Base-by-base conservation (phyloP, 768 basidiomycete species). In the Xerocomus potaroensis region DNA sequence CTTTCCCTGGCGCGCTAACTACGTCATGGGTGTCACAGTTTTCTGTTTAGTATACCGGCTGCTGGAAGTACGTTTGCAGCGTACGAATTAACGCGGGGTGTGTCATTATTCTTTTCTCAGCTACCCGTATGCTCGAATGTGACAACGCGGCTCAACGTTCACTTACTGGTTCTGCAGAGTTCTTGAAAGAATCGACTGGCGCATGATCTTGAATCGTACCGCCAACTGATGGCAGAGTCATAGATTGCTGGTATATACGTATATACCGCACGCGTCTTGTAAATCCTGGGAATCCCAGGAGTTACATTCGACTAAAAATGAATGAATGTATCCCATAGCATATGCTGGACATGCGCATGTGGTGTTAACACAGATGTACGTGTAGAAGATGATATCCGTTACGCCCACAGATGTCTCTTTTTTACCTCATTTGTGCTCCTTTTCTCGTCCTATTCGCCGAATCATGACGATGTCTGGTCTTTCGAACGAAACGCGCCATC, bases 21-120 rank as follows among this genome's bases (percentile, higher is more conserved):
- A n/a, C 27, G 24, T n/a, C 39, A 2, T 18, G 21, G 4, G 30
- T 7, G 5, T 38, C 18, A 49, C 11, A 10, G 3, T 41, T 1
- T 39, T 38, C 3, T 27, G 39, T 15, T 30, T 42, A 91, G 91
- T 66, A 91, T 94, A 58, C 93, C 93, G 12, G 89, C 93, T 5
- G 92, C 91, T 11, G 93, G 81, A 34, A 83, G 84, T 54, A 96
- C 93, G 3, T 95, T 96, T 55, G 84, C 88, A 10, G 87, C 87
- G 0, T 96, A 87, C 58, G 92, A 96, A 64, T 59, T 93, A 22
- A 89, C 84, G 0, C 69, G 89, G 71, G 84, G 84, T 83, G 43
- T 45, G 76, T 56, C 5, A 22, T n/a, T n/a, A n/a, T n/a, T n/a
- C 19, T 3, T 48, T 11, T 14, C 14, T 21, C 9, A 2, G 3